phyloP scores from a whole-genome alignment of 75 land plant genomes.

The Selaginella moellendorffii region DNA sequence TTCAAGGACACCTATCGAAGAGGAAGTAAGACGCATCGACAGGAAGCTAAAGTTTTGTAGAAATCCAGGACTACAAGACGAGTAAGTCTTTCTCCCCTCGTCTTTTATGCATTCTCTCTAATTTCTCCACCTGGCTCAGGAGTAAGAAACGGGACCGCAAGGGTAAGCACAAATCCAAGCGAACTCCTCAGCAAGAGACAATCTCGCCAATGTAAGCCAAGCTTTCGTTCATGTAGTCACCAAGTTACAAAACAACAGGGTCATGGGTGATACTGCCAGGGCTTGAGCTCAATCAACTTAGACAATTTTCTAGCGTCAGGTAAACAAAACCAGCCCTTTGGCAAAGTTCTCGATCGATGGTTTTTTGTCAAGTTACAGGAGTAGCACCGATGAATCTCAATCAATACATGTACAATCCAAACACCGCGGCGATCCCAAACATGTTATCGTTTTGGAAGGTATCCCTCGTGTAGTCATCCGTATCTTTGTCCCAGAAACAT shows the following conservation, averaged over 20 bases:
- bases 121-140: slow-evolving; percentile 11
- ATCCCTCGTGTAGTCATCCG: slow-evolving; percentile 25
- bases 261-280: no score
- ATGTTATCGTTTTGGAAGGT: slow-evolving; percentile 22
- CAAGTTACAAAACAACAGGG: no score
- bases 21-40: slow-evolving; percentile 65
- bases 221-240: no score
- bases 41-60: slow-evolving; percentile 66
- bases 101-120: no score
- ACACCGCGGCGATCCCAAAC: slow-evolving; percentile 24
- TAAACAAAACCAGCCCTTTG: no score
- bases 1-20: slow-evolving; percentile 30
- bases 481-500: slow-evolving; percentile 28
- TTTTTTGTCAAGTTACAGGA: no score
- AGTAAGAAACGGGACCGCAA: slow-evolving; percentile 26
- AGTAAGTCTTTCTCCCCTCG: slow-evolving; percentile 53
- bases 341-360: no score
- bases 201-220: neutral
- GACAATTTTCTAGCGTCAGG: no score
- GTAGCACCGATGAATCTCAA: no score
- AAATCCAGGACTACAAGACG: slow-evolving; percentile 69
- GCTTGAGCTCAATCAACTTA: no score
- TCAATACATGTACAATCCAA: slow-evolving; percentile 19
- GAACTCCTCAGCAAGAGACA: slow-evolving; percentile 15
- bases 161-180: slow-evolving; percentile 20